Evolutionary conservation across 768 basidiomycete species (phyloP).

Genomic region (Russula olivacea): DNA sequence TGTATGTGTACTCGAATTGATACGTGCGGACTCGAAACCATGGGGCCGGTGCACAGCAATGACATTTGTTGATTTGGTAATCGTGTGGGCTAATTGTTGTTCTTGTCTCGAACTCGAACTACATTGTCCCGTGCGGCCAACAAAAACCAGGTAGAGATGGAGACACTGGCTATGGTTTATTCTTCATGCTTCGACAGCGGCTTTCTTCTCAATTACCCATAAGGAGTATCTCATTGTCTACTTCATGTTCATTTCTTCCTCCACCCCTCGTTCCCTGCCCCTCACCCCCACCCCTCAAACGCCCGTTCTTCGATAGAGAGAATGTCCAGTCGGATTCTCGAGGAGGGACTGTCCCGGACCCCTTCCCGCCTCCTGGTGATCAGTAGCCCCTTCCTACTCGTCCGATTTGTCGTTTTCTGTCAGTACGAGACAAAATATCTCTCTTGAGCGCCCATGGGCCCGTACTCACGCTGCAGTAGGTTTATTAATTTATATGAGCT

Average conservation of each 20-base stretch:
- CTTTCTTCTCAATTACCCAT: neutral
- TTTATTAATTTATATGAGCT: slow-evolving; percentile 41
- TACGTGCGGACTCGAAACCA: neutral
- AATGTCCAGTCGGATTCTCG: neutral
- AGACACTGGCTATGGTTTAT: neutral
- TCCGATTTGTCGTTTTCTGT: slow-evolving; percentile 50
- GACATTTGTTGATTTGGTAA: neutral
- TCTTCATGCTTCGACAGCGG: neutral
- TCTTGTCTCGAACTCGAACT: neutral
- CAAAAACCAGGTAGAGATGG: neutral
- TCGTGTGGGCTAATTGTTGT: too few species aligned
- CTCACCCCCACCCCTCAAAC: neutral
- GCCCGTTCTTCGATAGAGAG: neutral
- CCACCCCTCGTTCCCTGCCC: neutral
- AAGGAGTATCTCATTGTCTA: slow-evolving; percentile 2
- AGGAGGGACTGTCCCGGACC: neutral
- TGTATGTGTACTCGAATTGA: neutral
- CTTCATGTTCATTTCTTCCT: neutral
- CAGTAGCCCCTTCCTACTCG: slow-evolving; percentile 49
- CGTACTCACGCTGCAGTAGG: neutral
- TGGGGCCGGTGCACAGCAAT: neutral
- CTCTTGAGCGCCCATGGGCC: neutral
- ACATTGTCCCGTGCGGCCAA: neutral
- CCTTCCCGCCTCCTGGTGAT: slow-evolving; percentile 26
- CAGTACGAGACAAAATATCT: slow-evolving; percentile 34